Evolutionary conservation across 1,284 basidiomycete species (phyloP).

Genomic region (Cryptococcus sp.): DNA sequence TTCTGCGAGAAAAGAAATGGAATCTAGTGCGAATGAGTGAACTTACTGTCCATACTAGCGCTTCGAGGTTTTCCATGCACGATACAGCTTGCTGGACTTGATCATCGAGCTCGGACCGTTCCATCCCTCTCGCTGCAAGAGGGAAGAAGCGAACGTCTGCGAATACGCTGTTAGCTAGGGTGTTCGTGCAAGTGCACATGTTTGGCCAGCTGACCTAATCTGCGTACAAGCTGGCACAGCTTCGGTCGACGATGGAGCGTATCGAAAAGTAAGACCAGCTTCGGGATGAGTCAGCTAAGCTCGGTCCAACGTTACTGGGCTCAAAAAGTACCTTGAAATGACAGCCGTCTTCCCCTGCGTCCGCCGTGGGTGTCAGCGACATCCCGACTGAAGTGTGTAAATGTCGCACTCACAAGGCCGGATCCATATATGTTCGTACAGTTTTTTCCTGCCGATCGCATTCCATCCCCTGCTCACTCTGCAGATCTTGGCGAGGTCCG

Average conservation of each 20-base stretch:
- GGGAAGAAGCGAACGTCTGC: conserved; percentile 51
- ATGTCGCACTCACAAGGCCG: conserved; percentile 43
- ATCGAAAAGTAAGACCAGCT: conserved; percentile 45
- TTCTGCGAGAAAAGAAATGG: not conserved
- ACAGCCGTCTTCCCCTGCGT: conserved; percentile 43
- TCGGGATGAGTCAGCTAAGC: conserved; percentile 5
- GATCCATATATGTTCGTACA: conserved; percentile 50
- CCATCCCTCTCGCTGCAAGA: conserved; percentile 35
- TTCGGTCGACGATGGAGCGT: conserved; percentile 33
- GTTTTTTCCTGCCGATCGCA: conserved; percentile 27
- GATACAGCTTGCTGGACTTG: conserved; percentile 31
- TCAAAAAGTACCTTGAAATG: conserved; percentile 24
- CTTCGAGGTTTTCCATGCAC: conserved; percentile 41
- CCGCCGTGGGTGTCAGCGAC: not conserved
- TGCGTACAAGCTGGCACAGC: conserved; percentile 37
- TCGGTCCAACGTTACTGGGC: not conserved
- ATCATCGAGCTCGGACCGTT: conserved; percentile 38
- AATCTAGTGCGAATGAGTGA: not conserved
- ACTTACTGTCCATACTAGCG: conserved; percentile 50
- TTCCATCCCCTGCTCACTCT: conserved; percentile 38
- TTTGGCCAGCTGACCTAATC: conserved; percentile 33
- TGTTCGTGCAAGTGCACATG: not conserved
- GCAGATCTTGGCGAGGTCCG: conserved; percentile 36
- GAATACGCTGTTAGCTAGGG: not conserved
- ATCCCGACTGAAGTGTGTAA: not conserved